Evolutionary conservation across 345 rosid species (phyloP).

Genomic region (Citrus glauca): DNA sequence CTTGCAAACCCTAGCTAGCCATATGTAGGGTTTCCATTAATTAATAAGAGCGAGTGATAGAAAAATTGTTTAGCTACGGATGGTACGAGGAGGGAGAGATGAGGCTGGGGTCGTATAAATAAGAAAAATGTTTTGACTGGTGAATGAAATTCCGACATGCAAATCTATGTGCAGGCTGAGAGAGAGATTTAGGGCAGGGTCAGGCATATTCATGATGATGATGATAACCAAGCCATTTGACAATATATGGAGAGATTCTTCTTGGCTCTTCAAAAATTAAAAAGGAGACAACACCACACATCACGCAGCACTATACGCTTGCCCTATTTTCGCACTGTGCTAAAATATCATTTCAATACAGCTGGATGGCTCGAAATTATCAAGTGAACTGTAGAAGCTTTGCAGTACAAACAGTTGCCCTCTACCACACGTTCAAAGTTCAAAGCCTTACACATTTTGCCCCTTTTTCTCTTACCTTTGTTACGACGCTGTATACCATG

Average conservation of each 20-base stretch:
- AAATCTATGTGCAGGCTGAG: slow-evolving; percentile 13
- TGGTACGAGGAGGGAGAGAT: not conserved
- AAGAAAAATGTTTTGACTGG: not conserved
- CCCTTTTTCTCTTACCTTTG: not conserved
- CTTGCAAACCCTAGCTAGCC: not conserved
- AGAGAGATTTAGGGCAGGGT: slow-evolving; percentile 2
- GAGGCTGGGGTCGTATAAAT: slow-evolving; percentile 2
- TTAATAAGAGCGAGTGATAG: not conserved
- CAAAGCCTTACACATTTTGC: not conserved
- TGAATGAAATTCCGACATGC: not conserved
- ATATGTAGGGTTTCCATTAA: not conserved
- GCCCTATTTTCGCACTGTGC: slow-evolving; percentile 1
- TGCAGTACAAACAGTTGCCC: not conserved
- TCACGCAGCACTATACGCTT: not conserved
- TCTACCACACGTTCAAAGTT: not conserved
- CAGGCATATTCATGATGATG: not conserved
- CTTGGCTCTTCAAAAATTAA: not conserved
- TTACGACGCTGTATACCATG: not conserved
- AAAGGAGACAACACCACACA: not conserved
- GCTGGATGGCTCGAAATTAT: slow-evolving; percentile 9
- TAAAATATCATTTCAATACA: slow-evolving; percentile 8
- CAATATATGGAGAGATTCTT: not conserved
- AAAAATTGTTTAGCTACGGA: not conserved
- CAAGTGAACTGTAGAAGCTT: not conserved
- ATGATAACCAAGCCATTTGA: not conserved